Percentiles rank a stretch among this genome's conserved stretches.
These are phyloP conservation scores for Colletotrichum cereale DNA, from an alignment of 2,329 filamentous ascomycete genomes.

Conservation along the genomic window DNA sequence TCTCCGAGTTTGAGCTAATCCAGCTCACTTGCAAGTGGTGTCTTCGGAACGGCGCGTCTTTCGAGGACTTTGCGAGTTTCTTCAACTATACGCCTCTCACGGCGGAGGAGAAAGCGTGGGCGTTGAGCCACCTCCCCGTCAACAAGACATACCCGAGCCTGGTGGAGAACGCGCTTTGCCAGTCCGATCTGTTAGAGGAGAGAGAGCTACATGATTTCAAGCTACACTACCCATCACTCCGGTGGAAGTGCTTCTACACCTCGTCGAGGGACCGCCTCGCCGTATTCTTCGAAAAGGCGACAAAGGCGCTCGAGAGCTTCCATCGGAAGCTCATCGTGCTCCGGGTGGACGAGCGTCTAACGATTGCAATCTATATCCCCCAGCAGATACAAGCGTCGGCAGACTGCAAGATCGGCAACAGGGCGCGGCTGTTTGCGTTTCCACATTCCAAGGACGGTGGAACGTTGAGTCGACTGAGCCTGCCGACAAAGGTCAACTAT, in stretches of 20 bases:
- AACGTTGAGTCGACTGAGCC: conserved; percentile 47
- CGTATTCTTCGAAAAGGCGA: no score
- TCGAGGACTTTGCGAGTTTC: conserved; percentile 44
- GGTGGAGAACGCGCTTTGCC: conserved; percentile 53
- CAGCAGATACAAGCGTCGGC: conserved; percentile 48
- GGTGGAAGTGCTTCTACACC: no score
- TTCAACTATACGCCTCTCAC: no score
- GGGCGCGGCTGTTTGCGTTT: conserved; percentile 54
- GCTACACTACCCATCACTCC: conserved; percentile 44
- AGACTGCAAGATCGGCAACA: conserved; percentile 51
- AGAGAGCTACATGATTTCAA: conserved; percentile 49
- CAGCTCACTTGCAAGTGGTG: conserved; percentile 52
- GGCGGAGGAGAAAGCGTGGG: conserved; percentile 41
- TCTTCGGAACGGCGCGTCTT: conserved; percentile 43
- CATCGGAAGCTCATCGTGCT: conserved; percentile 56
- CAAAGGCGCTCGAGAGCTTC: conserved; percentile 47
- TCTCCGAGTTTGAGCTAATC: conserved; percentile 55
- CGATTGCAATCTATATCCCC: conserved; percentile 55
- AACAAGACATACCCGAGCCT: conserved; percentile 45
- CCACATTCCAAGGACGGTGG: conserved; percentile 51
- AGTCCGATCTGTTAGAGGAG: conserved; percentile 49
- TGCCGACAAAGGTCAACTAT: conserved; percentile 54
- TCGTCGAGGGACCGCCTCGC: no score
- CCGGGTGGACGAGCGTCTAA: conserved; percentile 51
- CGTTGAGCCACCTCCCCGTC: conserved; percentile 49